Evolutionary conservation across 768 basidiomycete species (phyloP).

Genomic region (Kondoa subrosea): DNA sequence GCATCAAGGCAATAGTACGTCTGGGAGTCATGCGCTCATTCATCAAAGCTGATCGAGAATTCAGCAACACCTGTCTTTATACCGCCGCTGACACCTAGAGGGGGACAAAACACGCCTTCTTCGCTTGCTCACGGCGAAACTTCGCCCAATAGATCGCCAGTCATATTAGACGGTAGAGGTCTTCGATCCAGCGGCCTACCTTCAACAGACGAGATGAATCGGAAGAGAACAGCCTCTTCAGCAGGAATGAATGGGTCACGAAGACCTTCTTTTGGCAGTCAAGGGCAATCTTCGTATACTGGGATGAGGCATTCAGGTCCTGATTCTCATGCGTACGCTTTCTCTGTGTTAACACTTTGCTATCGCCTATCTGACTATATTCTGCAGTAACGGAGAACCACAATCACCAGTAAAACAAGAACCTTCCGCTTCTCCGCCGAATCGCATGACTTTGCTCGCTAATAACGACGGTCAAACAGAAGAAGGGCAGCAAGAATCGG

Average conservation of each 20-base stretch:
- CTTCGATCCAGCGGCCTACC: not conserved
- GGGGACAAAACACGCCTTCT: not conserved
- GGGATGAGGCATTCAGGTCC: not conserved
- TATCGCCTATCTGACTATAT: not conserved
- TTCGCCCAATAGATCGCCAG: not conserved
- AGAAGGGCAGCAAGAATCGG: not conserved
- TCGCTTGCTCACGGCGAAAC: not conserved
- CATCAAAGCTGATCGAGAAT: not conserved
- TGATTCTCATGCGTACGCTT: not conserved
- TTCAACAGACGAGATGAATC: not conserved
- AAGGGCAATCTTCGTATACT: not conserved
- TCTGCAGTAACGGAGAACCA: not conserved
- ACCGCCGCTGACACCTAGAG: conserved; percentile 1
- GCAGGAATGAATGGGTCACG: not conserved
- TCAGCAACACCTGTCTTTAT: conserved; percentile 3
- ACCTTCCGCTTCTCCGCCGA: not conserved
- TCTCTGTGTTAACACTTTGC: not conserved
- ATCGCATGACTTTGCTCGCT: not conserved
- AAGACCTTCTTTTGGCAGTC: not conserved
- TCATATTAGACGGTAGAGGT: not conserved
- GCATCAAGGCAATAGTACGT: no score
- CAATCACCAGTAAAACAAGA: not conserved
- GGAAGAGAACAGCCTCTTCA: not conserved
- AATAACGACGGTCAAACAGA: not conserved
- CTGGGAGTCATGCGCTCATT: no score